Conservation (phyloP, 495 filamentous ascomycete species). For the Penicillium psychrofluorescens region DNA sequence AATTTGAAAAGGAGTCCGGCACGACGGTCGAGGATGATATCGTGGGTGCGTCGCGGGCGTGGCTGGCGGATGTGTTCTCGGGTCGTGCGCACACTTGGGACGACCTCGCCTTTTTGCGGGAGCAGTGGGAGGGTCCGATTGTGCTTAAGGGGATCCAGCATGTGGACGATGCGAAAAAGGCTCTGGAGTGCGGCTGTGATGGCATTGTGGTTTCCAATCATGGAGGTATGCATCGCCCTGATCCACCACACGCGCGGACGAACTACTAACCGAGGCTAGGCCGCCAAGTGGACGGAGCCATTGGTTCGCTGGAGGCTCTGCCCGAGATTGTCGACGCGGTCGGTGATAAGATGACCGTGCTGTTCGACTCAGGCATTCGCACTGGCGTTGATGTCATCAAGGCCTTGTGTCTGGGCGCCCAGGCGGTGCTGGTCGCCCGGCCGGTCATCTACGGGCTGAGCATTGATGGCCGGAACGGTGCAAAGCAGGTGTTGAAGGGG, state of each 20-base stretch:
- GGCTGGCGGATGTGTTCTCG: slow-evolving; percentile 43
- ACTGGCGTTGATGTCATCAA: slow-evolving; percentile 66
- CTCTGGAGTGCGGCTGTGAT: slow-evolving; percentile 40
- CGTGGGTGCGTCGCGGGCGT: slow-evolving; percentile 35
- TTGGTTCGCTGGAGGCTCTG: slow-evolving; percentile 56
- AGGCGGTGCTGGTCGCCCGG: slow-evolving; percentile 79
- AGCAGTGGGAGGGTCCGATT: slow-evolving; percentile 56
- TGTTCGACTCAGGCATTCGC: slow-evolving; percentile 61
- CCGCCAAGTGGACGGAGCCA: slow-evolving; percentile 59
- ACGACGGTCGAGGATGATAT: slow-evolving; percentile 43
- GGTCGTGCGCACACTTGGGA: slow-evolving; percentile 50
- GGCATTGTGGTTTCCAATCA: slow-evolving; percentile 51
- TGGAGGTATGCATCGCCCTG: slow-evolving; percentile 35
- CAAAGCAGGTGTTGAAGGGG: slow-evolving; percentile 48
- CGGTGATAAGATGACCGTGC: slow-evolving; percentile 46
- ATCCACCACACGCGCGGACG: background rate
- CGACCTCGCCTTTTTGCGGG: slow-evolving; percentile 45
- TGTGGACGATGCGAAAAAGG: slow-evolving; percentile 42
- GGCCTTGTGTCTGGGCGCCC: slow-evolving; percentile 80
- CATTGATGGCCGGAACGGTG: slow-evolving; percentile 50
- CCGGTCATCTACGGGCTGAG: slow-evolving; percentile 82
- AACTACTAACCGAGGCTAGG: slow-evolving; percentile 22
- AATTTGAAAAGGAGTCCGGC: slow-evolving; percentile 41
- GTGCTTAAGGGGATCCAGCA: slow-evolving; percentile 43
- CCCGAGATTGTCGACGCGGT: slow-evolving; percentile 56